phyloP scores from a whole-genome alignment of 1,284 basidiomycete species.

The Moesziomyces sp. region DNA sequence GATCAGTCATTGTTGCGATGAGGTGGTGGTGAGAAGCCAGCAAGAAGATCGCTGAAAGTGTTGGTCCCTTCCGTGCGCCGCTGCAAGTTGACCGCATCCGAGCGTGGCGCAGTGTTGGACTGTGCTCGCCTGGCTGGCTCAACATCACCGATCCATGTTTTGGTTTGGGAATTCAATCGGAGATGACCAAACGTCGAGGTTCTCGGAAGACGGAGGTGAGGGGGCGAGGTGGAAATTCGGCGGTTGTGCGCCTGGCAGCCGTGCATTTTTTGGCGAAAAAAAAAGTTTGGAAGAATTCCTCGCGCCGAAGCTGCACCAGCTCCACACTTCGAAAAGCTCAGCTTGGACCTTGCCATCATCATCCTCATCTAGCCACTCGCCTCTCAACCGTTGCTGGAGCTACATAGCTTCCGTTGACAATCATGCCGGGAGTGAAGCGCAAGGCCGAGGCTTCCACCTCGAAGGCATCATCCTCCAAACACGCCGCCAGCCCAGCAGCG shows the following conservation, averaged over 20 bases:
- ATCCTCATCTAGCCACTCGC: neutral
- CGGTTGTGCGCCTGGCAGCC: neutral
- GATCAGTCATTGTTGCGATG: slow-evolving; percentile 29
- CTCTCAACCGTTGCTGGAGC: neutral
- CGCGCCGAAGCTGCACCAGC: slow-evolving; percentile 11
- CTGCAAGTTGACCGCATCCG: neutral
- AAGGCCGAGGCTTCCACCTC: slow-evolving; percentile 34
- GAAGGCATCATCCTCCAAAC: slow-evolving; percentile 25
- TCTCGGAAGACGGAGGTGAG: slow-evolving; percentile 16
- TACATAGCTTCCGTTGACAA: neutral
- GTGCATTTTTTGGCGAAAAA: neutral
- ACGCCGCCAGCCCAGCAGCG: slow-evolving; percentile 15
- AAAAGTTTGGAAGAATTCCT: slow-evolving; percentile 32
- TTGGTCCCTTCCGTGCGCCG: slow-evolving; percentile 9
- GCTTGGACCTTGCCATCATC: neutral
- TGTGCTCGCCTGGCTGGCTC: slow-evolving; percentile 3
- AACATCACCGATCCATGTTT: too few species aligned
- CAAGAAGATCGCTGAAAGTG: slow-evolving; percentile 14
- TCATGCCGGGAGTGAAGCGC: slow-evolving; percentile 52
- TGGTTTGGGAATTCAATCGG: neutral
- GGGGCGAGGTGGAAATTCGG: slow-evolving; percentile 2
- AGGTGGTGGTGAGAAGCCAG: neutral
- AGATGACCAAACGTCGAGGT: too few species aligned
- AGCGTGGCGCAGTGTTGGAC: slow-evolving; percentile 11
- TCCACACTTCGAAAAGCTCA: neutral